Base-by-base conservation (phyloP, 176 grass and related monocot genomes). In the Avena atlantica region DNA sequence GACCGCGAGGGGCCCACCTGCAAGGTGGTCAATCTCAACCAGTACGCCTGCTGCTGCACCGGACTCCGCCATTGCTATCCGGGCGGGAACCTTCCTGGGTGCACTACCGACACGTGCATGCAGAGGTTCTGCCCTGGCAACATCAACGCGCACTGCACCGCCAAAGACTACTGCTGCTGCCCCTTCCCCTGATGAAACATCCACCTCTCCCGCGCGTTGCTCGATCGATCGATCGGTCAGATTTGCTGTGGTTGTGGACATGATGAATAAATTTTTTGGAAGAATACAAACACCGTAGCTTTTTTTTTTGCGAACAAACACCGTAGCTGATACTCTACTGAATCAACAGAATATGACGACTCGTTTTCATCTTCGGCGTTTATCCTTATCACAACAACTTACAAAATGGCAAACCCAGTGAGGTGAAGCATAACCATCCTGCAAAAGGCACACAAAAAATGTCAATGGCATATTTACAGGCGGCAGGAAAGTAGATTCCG, bases 331-430 rank as follows among this genome's bases (percentile, higher is more conserved):
- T 31, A 31, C 29, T 31, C 29, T 31, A 31, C 29, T 31, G 29
- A 31, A 31, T 31, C 29, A 31, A 31, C 29, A 31, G 29, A 31
- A 31, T 31, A 31, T 31, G 29, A 31, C 29, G 29, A 31, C 29
- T 31, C 29, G 29, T 31, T 31, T 31, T 31, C 29, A 31, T 31
- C 29, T 31, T 72, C 87, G 48, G 67, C 70, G 1, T 85, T 86
- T 83, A 97, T 86, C 76, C 87, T 86, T 79, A 88, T 74, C 60
- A 97, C 57, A 78, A 94, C 71, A 14, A 78, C 75, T 88, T 90
- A 82, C 84, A 97, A 81, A 92, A 95, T 85, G 14, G 83, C 81
- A 21, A 21, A 91, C 88, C 92, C 92, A 95, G 25, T 91, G 89
- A 76, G 89, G 83, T 51, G 91, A 87, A 83, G 83, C 76, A 86